Evolutionary conservation across 495 filamentous ascomycete species (phyloP), one percentile per base, ranked within the genome.

Genomic region (Penicillium riverlandense): DNA sequence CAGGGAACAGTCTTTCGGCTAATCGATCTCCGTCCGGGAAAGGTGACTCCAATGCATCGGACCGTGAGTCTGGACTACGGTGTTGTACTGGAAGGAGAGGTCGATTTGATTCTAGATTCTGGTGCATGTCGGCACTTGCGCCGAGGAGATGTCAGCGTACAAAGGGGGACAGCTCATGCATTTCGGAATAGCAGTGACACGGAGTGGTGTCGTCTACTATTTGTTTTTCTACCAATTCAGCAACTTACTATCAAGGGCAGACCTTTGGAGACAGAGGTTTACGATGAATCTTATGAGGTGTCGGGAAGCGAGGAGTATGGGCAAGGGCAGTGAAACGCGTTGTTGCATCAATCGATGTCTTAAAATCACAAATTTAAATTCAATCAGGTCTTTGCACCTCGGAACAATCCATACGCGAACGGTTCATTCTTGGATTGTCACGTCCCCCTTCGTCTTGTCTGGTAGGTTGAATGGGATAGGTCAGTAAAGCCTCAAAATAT

Each of bases 31-130:
- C 83, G 33, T 64, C 86, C 63, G 70, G 84, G 40, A 72, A 75
- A 54, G 79, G 84, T 64, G 72, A 86, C 40, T 74, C 54, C 69
- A 7, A 69, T 90, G 83, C 86, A 90, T 55, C 70, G 84, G 0
- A 87, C 85, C 4, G 72, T 81, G 41, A 78, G 71, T 6, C 48
- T 90, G 1, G 86, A 90, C 47, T 89, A 85, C 51, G 83, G 83
- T 7, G 72, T 87, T 44, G 70, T 89, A 50, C 61, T 51, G 76
- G 84, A 89, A 54, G 86, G 86, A 0, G 63, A 76, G 49, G 84
- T 88, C 41, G 85, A 90, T 61, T 83, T 88, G 52, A 81, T 85
- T 70, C 78, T 67, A 29, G 82, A 87, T 62, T 76, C 78, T 0
- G 72, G 69, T 11, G 57, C 67, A 1, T 75, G 75, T 49, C 79